These are phyloP conservation scores for Plasmopara halstedii DNA, from an alignment of 352 stramenopile genomes.

Conservation along the genomic window DNA sequence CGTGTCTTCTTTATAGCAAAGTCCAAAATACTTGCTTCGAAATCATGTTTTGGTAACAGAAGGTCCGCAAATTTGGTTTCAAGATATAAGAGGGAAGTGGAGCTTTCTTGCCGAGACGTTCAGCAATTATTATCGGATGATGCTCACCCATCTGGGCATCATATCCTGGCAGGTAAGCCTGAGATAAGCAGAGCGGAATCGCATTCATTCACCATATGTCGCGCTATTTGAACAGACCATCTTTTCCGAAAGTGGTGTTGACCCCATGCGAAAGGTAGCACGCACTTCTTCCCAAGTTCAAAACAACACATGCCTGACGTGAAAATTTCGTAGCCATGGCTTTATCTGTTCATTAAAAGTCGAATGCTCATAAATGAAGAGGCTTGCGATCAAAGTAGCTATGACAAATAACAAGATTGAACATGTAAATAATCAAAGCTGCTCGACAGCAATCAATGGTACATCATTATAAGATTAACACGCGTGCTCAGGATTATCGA, in stretches of 20 bases:
- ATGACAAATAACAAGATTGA: background rate
- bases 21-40: background rate
- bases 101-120: slow-evolving; percentile 66
- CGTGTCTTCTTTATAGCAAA: background rate
- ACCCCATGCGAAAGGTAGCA: slow-evolving; percentile 50
- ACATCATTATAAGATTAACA: slow-evolving; percentile 7
- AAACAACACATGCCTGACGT: background rate
- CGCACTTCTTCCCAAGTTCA: background rate
- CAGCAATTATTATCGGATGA: slow-evolving; percentile 76
- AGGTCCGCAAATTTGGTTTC: slow-evolving; percentile 56
- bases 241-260: slow-evolving; percentile 52
- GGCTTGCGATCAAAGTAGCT: slow-evolving; percentile 5
- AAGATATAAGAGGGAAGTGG: slow-evolving; percentile 46
- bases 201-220: background rate
- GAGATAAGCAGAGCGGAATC: too few species aligned
- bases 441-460: background rate
- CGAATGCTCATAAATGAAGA: slow-evolving; percentile 49
- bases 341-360: slow-evolving; percentile 70
- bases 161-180: slow-evolving; percentile 59
- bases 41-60: slow-evolving; percentile 12
- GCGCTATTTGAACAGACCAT: slow-evolving; percentile 23
- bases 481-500: slow-evolving; percentile 2
- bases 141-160: slow-evolving; percentile 67
- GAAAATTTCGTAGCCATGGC: slow-evolving; percentile 39
- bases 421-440: background rate